phyloP scores from a whole-genome alignment of 2,329 filamentous ascomycete genomes.

The Bipolaris oryzae region DNA sequence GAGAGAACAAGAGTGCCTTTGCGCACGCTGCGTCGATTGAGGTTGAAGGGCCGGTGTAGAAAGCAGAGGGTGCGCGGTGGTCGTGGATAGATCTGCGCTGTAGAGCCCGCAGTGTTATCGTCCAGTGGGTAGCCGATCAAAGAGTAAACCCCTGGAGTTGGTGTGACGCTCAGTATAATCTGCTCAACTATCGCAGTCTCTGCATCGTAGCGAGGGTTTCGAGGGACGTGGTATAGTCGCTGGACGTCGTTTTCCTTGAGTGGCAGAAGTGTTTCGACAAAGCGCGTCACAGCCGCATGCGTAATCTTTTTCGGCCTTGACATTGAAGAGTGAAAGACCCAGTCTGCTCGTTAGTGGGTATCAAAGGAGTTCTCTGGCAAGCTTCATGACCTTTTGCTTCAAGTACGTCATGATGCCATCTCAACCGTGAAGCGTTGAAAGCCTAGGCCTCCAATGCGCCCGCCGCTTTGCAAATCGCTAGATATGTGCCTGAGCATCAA shows the following conservation, averaged over 20 bases:
- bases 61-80: conserved; percentile 40
- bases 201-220: conserved; percentile 35
- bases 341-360: conserved; percentile 13
- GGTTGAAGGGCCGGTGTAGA: conserved; percentile 42
- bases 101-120: conserved; percentile 5
- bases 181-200: conserved; percentile 37
- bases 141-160: conserved; percentile 39
- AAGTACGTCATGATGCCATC: conserved; percentile 30
- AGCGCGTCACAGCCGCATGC: conserved; percentile 34
- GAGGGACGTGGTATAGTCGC: conserved; percentile 43
- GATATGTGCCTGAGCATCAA: background rate
- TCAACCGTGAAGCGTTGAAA: background rate
- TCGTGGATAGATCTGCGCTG: conserved; percentile 9
- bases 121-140: conserved; percentile 29
- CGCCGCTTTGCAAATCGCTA: background rate
- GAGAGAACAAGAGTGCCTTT: conserved; percentile 40
- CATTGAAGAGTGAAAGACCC: conserved; percentile 18
- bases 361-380: conserved; percentile 6
- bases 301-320: conserved; percentile 31
- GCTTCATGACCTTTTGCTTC: conserved; percentile 11
- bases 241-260: conserved; percentile 41
- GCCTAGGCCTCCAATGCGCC: background rate
- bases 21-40: conserved; percentile 37
- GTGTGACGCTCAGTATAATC: conserved; percentile 41
- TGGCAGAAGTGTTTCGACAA: conserved; percentile 39